Percentiles rank a stretch among this genome's conserved stretches.
phyloP scores from a whole-genome alignment of 2,329 filamentous ascomycete genomes.

The Phyllosticta citriasiana region DNA sequence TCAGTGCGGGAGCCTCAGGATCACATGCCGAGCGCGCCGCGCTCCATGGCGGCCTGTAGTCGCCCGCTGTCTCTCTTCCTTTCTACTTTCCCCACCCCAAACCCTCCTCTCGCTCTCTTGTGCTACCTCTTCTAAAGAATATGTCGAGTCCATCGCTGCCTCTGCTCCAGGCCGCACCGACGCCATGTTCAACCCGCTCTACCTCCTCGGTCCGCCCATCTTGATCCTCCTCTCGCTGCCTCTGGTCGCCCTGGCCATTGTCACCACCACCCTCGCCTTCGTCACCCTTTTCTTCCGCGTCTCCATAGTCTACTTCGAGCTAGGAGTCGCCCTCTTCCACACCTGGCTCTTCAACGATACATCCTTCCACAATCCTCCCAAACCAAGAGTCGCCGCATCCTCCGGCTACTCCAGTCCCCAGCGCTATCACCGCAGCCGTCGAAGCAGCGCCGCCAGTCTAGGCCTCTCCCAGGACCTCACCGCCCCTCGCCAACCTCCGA shows the following conservation, averaged over 20 bases:
- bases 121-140: background rate
- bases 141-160: background rate
- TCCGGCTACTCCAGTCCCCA: constrained; percentile 7
- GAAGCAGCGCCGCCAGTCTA: constrained; percentile 10
- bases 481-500: constrained; percentile 13
- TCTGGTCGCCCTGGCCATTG: constrained; percentile 26
- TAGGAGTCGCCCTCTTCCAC: constrained; percentile 29
- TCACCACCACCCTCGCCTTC: constrained; percentile 31
- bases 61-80: background rate
- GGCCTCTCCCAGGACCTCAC: constrained; percentile 7
- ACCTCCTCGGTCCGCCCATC: constrained; percentile 25
- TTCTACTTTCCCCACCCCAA: background rate
- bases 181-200: constrained; percentile 15
- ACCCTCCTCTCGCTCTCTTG: background rate
- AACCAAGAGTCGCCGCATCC: constrained; percentile 13
- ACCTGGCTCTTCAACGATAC: constrained; percentile 23
- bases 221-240: constrained; percentile 30
- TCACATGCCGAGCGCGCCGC: constrained; percentile 5
- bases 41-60: background rate
- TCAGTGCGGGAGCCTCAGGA: background rate
- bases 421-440: constrained; percentile 6
- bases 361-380: constrained; percentile 9
- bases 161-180: background rate
- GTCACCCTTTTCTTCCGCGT: constrained; percentile 29
- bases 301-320: constrained; percentile 33